These are phyloP conservation scores for Phlebiopsis flavidoalba DNA, from an alignment of 768 basidiomycete genomes.

Conservation along the genomic window DNA sequence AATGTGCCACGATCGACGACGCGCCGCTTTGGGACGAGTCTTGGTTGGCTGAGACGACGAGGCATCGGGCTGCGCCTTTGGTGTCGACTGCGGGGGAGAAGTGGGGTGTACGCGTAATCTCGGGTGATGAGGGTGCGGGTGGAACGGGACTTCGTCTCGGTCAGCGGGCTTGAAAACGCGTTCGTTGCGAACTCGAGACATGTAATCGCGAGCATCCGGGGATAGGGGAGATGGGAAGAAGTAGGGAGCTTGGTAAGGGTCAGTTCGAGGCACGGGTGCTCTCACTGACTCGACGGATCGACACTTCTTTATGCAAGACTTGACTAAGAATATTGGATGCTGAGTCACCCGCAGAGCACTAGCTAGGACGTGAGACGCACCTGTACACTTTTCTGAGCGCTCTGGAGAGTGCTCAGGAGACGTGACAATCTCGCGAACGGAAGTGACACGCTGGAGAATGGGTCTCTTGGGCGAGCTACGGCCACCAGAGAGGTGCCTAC, in stretches of 20 bases:
- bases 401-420: constrained; percentile 1
- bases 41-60: not conserved
- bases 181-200: constrained; percentile 20
- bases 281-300: not conserved
- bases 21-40: not conserved
- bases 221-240: constrained; percentile 49
- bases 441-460: not conserved
- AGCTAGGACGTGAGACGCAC: not conserved
- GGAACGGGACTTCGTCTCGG: not conserved
- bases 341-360: not conserved
- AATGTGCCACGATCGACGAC: constrained; percentile 1
- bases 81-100: not conserved
- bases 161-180: not conserved
- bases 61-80: not conserved
- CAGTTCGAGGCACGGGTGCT: constrained; percentile 32
- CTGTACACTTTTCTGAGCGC: not conserved
- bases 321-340: not conserved
- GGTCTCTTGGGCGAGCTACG: not conserved
- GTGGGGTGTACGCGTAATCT: not conserved
- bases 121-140: not conserved
- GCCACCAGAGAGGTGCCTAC: not conserved
- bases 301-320: not conserved
- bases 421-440: not conserved
- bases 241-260: constrained; percentile 62
- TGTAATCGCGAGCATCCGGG: constrained; percentile 30